Percentiles rank a stretch among this genome's conserved stretches.
phyloP scores from a whole-genome alignment of 805 yeast genomes.

The Metschnikowia bowlesiae region DNA sequence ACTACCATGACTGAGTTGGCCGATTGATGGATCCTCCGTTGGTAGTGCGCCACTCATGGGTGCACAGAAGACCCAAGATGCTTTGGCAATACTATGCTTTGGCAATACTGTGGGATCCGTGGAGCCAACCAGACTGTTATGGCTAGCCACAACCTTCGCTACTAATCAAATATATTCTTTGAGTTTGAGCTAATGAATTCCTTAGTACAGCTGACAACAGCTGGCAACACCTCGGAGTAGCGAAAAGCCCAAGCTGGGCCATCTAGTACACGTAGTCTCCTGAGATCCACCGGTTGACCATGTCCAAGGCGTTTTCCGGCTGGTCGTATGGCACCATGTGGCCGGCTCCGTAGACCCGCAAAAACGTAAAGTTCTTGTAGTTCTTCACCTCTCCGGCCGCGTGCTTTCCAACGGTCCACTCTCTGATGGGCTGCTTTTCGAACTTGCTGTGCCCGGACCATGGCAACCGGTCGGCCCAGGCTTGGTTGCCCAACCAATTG shows the following conservation, averaged over 20 bases:
- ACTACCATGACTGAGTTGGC: too few species aligned
- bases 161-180: too few species aligned
- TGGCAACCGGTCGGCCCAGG: constrained; percentile 57
- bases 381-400: constrained; percentile 69
- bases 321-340: constrained; percentile 95
- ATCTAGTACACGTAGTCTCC: constrained; percentile 46
- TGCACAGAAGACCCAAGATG: too few species aligned
- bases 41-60: too few species aligned
- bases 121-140: too few species aligned
- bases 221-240: too few species aligned
- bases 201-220: too few species aligned
- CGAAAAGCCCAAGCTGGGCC: not conserved
- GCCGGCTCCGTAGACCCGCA: constrained; percentile 85
- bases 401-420: constrained; percentile 39
- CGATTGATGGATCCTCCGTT: too few species aligned
- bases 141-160: too few species aligned
- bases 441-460: constrained; percentile 36
- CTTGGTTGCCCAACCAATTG: constrained; percentile 88
- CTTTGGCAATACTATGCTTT: too few species aligned
- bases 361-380: constrained; percentile 67
- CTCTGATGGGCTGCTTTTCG: constrained; percentile 34
- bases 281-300: constrained; percentile 81
- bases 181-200: too few species aligned
- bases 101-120: too few species aligned
- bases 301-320: constrained; percentile 69